Percentiles rank a stretch among this genome's conserved stretches.
Evolutionary conservation across 768 basidiomycete genomes (phyloP).

Genomic region (Gloeostereum incarnatum): DNA sequence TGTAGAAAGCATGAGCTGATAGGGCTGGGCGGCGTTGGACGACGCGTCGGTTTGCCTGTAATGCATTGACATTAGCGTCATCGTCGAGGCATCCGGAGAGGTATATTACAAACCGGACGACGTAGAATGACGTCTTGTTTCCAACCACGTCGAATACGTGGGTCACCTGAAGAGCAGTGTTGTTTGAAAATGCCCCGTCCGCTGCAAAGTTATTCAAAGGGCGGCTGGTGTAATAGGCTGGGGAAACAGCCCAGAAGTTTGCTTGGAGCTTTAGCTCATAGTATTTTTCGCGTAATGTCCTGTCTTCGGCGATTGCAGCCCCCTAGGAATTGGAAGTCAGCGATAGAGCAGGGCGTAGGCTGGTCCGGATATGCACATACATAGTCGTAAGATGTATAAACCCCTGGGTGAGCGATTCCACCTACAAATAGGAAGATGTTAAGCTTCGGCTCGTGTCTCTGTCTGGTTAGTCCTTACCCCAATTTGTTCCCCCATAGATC

Average conservation of each 20-base stretch:
- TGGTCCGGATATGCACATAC: constrained; percentile 15
- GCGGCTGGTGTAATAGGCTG: constrained; percentile 37
- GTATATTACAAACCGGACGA: constrained; percentile 22
- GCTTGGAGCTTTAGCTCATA: constrained; percentile 45
- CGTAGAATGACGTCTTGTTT: constrained; percentile 36
- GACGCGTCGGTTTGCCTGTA: constrained; percentile 31
- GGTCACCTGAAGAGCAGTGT: constrained; percentile 37
- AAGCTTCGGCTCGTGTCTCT: too few relatives aligned
- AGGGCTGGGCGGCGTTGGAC: constrained; percentile 25
- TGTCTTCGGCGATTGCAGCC: constrained; percentile 39
- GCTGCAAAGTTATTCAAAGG: constrained; percentile 30
- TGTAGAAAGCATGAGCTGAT: constrained; percentile 33
- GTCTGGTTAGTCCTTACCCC: constrained; percentile 26
- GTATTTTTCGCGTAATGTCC: constrained; percentile 42
- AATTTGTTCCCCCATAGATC: constrained; percentile 42
- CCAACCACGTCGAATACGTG: constrained; percentile 39
- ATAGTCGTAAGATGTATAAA: constrained; percentile 37
- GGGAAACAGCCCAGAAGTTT: constrained; percentile 39
- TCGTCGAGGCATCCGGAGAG: neutral
- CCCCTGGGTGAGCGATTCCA: constrained; percentile 28
- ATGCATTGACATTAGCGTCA: neutral
- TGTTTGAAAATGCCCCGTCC: constrained; percentile 38
- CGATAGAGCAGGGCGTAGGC: neutral
- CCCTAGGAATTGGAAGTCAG: constrained; percentile 19
- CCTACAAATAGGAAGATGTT: too few relatives aligned